phyloP scores from a whole-genome alignment of 208 protist genomes.

The Trypanosoma brucei region DNA sequence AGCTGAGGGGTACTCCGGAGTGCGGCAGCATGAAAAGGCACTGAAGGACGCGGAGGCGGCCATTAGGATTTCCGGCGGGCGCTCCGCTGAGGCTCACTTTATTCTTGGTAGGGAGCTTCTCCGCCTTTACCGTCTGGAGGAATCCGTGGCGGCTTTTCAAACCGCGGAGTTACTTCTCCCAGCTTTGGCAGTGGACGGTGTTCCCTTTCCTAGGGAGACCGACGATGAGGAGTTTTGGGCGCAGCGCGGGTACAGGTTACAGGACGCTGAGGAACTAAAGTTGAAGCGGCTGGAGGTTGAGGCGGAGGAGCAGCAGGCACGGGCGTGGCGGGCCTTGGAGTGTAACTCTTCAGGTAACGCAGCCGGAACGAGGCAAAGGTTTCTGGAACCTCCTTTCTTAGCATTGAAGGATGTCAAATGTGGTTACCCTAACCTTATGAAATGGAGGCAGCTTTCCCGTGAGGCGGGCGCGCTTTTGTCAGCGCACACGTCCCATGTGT shows the following conservation, averaged over 20 bases:
- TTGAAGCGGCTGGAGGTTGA: conserved; percentile 46
- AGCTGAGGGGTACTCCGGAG: conserved; percentile 48
- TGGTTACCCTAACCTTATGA: conserved; percentile 28
- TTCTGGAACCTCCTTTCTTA: neutral
- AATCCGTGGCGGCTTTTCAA: conserved; percentile 58
- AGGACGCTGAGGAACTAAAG: conserved; percentile 33
- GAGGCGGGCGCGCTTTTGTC: conserved; percentile 54
- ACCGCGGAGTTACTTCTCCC: conserved; percentile 48
- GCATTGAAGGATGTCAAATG: neutral
- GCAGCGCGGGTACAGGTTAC: conserved; percentile 48
- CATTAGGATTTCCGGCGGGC: conserved; percentile 38
- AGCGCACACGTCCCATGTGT: conserved; percentile 47
- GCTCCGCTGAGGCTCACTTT: conserved; percentile 69
- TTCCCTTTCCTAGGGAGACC: conserved; percentile 15
- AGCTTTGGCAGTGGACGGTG: conserved; percentile 2
- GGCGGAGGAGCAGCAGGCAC: conserved; percentile 25
- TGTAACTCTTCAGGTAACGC: neutral
- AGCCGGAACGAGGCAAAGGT: neutral
- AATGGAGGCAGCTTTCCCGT: conserved; percentile 48
- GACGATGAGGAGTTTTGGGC: conserved; percentile 71
- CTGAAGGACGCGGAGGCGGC: conserved; percentile 56
- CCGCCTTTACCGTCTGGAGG: conserved; percentile 41
- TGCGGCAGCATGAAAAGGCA: conserved; percentile 53
- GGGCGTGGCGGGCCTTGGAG: neutral
- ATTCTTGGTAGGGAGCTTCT: conserved; percentile 54